Percentiles rank a stretch among this genome's conserved stretches.
phyloP scores from a whole-genome alignment of 2,329 filamentous ascomycete species.

The Mycosphaerella sp. region DNA sequence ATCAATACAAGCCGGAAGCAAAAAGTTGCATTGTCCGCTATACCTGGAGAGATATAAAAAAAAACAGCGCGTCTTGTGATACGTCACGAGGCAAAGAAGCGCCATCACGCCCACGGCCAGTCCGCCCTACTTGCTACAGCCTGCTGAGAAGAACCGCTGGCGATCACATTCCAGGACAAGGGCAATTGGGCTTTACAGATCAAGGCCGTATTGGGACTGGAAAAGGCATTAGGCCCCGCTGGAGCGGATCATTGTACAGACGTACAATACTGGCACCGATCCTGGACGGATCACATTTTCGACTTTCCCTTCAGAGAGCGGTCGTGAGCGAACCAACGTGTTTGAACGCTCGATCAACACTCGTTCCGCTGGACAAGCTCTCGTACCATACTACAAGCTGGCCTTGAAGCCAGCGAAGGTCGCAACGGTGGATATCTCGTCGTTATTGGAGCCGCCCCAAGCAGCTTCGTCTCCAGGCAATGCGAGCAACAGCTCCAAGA shows the following conservation, averaged over 20 bases:
- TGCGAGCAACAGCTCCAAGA: slow-evolving; percentile 37
- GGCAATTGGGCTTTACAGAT: slow-evolving; percentile 12
- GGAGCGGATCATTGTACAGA: neutral
- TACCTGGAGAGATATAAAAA: slow-evolving; percentile 8
- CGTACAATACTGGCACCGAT: neutral
- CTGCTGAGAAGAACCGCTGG: slow-evolving; percentile 5
- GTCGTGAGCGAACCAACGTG: neutral
- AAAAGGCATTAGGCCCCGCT: slow-evolving; percentile 5
- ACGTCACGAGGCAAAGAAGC: slow-evolving; percentile 16
- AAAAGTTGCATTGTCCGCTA: slow-evolving; percentile 1
- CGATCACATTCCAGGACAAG: slow-evolving; percentile 12
- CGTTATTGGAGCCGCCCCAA: slow-evolving; percentile 71
- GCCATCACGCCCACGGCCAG: slow-evolving; percentile 15
- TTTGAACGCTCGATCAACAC: neutral
- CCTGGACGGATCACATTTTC: neutral
- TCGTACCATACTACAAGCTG: slow-evolving; percentile 35
- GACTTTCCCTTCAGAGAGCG: neutral
- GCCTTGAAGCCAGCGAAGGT: slow-evolving; percentile 41
- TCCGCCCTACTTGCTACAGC: slow-evolving; percentile 8
- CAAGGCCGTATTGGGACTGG: slow-evolving; percentile 14
- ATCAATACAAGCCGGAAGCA: slow-evolving; percentile 14
- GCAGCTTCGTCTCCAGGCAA: slow-evolving; percentile 58
- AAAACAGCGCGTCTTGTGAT: slow-evolving; percentile 12
- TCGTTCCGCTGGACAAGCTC: neutral
- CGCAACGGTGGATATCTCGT: slow-evolving; percentile 92